Evolutionary conservation across 768 basidiomycete species (phyloP), one percentile per base, ranked within the genome.

Genomic region (Macrolepiota albuminosa): DNA sequence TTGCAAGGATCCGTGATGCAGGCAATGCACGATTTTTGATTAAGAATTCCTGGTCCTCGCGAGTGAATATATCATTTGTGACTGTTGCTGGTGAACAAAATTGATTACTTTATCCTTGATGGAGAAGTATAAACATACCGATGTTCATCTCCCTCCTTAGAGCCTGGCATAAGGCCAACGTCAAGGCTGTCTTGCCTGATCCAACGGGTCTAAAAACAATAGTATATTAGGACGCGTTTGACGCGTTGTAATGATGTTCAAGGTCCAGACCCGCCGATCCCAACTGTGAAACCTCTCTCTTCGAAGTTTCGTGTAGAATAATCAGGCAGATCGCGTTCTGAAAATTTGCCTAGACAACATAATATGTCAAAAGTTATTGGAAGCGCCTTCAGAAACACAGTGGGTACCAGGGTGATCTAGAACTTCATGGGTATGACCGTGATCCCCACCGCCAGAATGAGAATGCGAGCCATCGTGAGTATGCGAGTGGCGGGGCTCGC

Each of bases 51-150:
- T 97, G 95, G 69, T 98, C 96, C 72, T 98, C 96, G 24, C 90
- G 83, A 39, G 96, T 99, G 75, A 99, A 99, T 71, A 99, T 99
- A 73, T 99, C 96, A 74, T 99, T 99, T n/a, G 96, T 99, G 14
- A 96, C 93, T 2, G 93, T 94, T 37, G 93, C 95, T 94, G 54
- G 26, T 26, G 10, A 40, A 58, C 47, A 56, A 7, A 46, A 56
- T 61, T 39, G 59, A 50, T 49, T 18, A 31, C 39, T 49, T 49
- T 55, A 36, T 39, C 40, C 50, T 57, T 37, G 40, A 54, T 47
- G 42, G 48, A 29, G 45, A 40, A 46, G 52, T 52, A 47, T 50
- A 58, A 48, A 66, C 83, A 61, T 61, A 93, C 95, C 96, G 51
- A 99, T 93, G 71, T 99, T 99, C 71, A 91, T 92, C 61, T 88